Conservation (phyloP, 1,139 yeast species). For the Pichia sp. region DNA sequence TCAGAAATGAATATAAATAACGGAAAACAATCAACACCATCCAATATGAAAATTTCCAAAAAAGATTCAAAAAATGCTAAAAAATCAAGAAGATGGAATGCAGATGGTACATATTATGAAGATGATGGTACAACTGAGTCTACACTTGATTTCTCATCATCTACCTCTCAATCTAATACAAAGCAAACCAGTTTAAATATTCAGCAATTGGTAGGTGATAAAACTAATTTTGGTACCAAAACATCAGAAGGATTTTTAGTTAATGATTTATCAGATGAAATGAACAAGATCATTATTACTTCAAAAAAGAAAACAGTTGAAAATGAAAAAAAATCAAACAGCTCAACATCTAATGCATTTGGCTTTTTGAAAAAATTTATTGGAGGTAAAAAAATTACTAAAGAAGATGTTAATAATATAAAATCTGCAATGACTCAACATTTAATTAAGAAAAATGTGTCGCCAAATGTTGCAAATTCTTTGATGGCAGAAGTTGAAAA, state of each 20-base stretch:
- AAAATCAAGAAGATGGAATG: conserved; percentile 42
- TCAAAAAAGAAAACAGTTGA: conserved; percentile 13
- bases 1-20: background rate
- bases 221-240: conserved; percentile 39
- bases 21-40: background rate
- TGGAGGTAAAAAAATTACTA: conserved; percentile 54
- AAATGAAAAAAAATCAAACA: conserved; percentile 23
- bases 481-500: conserved; percentile 53
- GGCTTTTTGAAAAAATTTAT: conserved; percentile 48
- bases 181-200: conserved; percentile 19
- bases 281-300: conserved; percentile 34
- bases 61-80: conserved; percentile 19
- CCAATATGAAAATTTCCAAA: conserved; percentile 2
- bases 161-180: conserved; percentile 9
- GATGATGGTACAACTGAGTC: conserved; percentile 29
- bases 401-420: conserved; percentile 39
- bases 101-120: conserved; percentile 41
- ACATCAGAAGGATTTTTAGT: conserved; percentile 45
- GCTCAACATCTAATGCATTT: conserved; percentile 35
- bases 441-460: conserved; percentile 45
- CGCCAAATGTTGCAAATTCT: conserved; percentile 52
- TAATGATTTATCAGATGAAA: conserved; percentile 42
- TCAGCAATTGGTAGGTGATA: conserved; percentile 32
- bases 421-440: conserved; percentile 41
- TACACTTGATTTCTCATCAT: conserved; percentile 42